Conservation (phyloP, 352 stramenopile species). For the Hyaloperonospora arabidopsidis region DNA sequence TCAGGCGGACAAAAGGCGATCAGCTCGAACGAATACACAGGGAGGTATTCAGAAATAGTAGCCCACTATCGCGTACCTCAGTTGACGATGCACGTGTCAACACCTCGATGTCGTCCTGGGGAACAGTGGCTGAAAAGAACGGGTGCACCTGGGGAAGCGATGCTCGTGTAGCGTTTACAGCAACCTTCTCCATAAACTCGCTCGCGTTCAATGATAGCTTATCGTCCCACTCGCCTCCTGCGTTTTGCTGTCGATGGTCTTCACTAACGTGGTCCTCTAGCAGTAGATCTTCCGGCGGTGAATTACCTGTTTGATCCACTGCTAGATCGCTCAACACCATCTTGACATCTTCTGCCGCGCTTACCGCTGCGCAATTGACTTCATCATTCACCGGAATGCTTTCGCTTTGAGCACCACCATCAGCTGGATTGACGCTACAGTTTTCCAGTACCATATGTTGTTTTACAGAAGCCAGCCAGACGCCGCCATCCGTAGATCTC, state of each 20-base stretch:
- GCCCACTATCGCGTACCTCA: constrained; percentile 11
- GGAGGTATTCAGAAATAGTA: not conserved
- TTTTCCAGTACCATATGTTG: constrained; percentile 21
- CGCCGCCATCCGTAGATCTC: not conserved
- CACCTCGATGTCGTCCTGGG: constrained; percentile 19
- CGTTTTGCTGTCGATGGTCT: constrained; percentile 12
- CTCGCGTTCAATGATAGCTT: constrained; percentile 2
- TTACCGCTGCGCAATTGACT: not conserved
- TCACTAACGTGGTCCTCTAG: not conserved
- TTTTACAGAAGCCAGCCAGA: constrained; percentile 19
- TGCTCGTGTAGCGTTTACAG: constrained; percentile 8
- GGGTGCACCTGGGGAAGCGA: constrained; percentile 23
- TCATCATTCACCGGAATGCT: not conserved
- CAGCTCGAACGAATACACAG: not conserved
- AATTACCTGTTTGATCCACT: constrained; percentile 1
- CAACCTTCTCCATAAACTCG: not conserved
- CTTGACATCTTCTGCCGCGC: constrained; percentile 8
- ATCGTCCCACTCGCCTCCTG: constrained; percentile 3
- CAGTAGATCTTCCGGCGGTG: not conserved
- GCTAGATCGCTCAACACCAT: constrained; percentile 9
- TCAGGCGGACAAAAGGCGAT: not conserved
- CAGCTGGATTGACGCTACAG: constrained; percentile 13
- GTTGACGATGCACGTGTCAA: constrained; percentile 16
- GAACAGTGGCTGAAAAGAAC: constrained; percentile 23
- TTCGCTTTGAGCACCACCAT: not conserved